Percentiles rank a stretch among this genome's conserved stretches.
Evolutionary conservation across 2,329 filamentous ascomycete species (phyloP).

Genomic region (Xylaria sp.): DNA sequence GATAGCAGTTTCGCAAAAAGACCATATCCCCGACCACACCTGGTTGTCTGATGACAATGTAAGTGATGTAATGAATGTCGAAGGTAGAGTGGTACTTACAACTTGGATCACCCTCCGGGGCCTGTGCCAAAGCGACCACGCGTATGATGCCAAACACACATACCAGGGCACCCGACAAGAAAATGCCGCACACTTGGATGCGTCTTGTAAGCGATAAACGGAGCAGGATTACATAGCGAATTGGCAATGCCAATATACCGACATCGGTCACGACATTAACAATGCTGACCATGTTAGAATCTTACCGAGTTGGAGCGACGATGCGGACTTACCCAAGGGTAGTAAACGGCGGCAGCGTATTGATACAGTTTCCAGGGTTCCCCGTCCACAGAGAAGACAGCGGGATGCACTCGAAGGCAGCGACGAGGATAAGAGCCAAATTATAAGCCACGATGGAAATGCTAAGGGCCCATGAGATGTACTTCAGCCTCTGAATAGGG

Average conservation of each 20-base stretch:
- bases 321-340: constrained; percentile 8
- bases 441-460: constrained; percentile 18
- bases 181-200: constrained; percentile 8
- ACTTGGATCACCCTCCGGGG: constrained; percentile 6
- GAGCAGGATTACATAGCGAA: constrained; percentile 6
- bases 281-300: constrained; percentile 12
- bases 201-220: constrained; percentile 6
- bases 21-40: constrained; percentile 14
- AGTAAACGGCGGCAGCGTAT: constrained; percentile 14
- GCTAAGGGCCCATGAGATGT: constrained; percentile 3
- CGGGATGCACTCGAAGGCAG: constrained; percentile 8
- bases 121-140: constrained; percentile 11
- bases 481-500: not conserved
- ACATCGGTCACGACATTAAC: constrained; percentile 16
- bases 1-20: constrained; percentile 8
- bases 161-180: constrained; percentile 13
- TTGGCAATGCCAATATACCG: constrained; percentile 9
- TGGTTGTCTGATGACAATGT: constrained; percentile 16
- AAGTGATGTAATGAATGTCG: not conserved
- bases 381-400: constrained; percentile 15
- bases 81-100: constrained; percentile 11
- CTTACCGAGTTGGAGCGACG: not conserved
- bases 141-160: constrained; percentile 20
- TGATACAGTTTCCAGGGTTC: not conserved
- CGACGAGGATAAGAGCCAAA: constrained; percentile 11